Base-by-base conservation (phyloP, 1,284 basidiomycete genomes). In the Blastosporella zonata region DNA sequence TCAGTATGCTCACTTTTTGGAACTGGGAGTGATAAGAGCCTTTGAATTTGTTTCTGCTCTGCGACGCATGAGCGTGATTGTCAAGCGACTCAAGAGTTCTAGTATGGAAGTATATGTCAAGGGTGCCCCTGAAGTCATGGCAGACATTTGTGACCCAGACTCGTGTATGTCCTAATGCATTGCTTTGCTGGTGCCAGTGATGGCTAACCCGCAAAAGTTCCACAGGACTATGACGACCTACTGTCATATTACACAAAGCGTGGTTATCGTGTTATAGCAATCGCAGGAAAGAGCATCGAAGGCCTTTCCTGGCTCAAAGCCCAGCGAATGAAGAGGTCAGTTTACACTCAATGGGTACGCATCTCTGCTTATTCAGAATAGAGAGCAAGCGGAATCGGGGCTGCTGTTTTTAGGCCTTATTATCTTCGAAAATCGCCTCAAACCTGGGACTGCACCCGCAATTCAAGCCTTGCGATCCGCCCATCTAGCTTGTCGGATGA, bases 101-200 rank as follows among this genome's bases (percentile, higher is more conserved):
- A 93, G 90, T 63, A 98, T 99, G 92, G 96, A 99, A 65, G 79
- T 98, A 6, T 99, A 97, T 65, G 95, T 96, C 63, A 99, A 99
- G 67, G 97, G 97, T 18, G 97, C 97, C 1, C 97, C 97, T 0
- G 97, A 99, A 67, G 92, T 97, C 47, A 99, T 99, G 94, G 67
- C 73, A 2, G 95, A 97, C 39, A 98, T 99, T 51, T 98, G 95
- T 64, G 87, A 93, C 50, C 86, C 78, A 54, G 81, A 87, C 43
- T 90, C 93, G 12, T 87, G 93, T 95, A 61, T 61, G 50, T n/a
- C 31, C n/a, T n/a, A n/a, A 29, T 53, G 49, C 50, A 37, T 33
- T 15, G 12, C 18, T 49, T 37, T 38, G 34, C 13, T 13, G 38
- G 21, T 17, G 15, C 20, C 25, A 46, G 15, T 50, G 34, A 53